Evolutionary conservation across 345 rosid genomes (phyloP), one percentile per base, ranked within the genome.

Genomic region (Hevea brasiliensis): DNA sequence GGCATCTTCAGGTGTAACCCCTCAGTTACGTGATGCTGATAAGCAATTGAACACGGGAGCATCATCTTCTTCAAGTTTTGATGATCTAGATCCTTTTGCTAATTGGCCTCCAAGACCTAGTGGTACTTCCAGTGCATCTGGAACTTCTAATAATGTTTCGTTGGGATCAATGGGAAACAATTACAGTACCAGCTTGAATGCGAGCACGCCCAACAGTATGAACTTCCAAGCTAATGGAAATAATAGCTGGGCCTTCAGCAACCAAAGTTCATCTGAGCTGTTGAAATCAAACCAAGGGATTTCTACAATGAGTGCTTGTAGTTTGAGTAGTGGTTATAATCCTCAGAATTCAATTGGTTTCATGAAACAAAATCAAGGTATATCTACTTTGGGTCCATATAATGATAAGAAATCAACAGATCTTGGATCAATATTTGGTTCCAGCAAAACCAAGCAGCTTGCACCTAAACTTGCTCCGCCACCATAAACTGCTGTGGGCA

Each of bases 401-500:
- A 84, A 65, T 55, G 85, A 85, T 50, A 88, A 84, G 65, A 89
- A 88, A 81, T 50, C 89, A 60, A 70, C 84, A 72, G 92, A 87
- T 84, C 76, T 90, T 41, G 90, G 86, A 41, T 90, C 98, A 41
- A 89, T 88, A 77, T 90, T 88, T 73, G 68, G 87, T 84, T 83
- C 92, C 54, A 85, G 81, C 84, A 89, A 81, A 80, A 85, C 81
- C 3, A 90, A 83, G 40, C 85, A 79, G 56, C 27, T 86, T 2
- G 91, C 99, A 37, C 84, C 85, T 37, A 91, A 82, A 82, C 94
- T 95, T 58, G 97, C 99, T 17, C 97, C 98, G 1, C 99, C 99
- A 8, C 99, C 99, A 21, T 84, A 80, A 57, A 62, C 80, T 71
- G 90, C 88, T 18, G 90, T 86, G 65, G 94, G 94, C 61, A 83